Base-by-base conservation (phyloP, 495 filamentous ascomycete species). In the Emericellopsis terricola region DNA sequence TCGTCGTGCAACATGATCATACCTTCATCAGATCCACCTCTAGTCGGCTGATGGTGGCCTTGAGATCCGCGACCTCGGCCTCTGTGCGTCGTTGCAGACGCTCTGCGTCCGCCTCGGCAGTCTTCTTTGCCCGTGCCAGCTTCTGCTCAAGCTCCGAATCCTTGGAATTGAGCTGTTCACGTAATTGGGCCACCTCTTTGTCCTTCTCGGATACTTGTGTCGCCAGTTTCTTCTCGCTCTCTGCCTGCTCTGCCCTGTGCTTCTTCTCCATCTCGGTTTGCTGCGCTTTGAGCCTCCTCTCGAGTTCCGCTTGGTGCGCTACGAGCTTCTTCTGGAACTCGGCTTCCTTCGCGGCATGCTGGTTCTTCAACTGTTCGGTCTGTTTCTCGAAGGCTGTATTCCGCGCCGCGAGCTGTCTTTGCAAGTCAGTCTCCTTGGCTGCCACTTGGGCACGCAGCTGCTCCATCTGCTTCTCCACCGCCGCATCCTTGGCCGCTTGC, bases 41-140 rank as follows among this genome's bases (percentile, higher is more conserved):
- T 15, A 80, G 47, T 15, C 61, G 51, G 36, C 58, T 62, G 27
- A 76, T 64, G 13, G 62, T 73, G 16, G 68, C 66, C 36, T 68
- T 67, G 28, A 81, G 46, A 32, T 74, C 71, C 8, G 71, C 64
- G 40, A 69, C 61, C 42, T 81, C 76, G 1, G 66, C 69, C 19
- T 79, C 74, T 0, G 45, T 43, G 26, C 55, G 44, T 11, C 59
- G 41, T 19, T 44, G 43, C 4, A 49, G 38, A 13, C 62, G 51
- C 28, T 57, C 55, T 0, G 53, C 44, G 28, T 65, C 62, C 9
- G 42, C 33, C 31, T 64, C 59, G 3, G 52, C 45, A 15, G 41
- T 50, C 36, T 53, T 59, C 19, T 52, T 49, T 32, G 51, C 40
- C 28, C 53, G 48, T 7, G 57, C 48, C 13, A 58, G 38, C 29